These are phyloP conservation scores for Cladophialophora immunda DNA, from an alignment of 2,329 filamentous ascomycete species.

Conservation along the genomic window DNA sequence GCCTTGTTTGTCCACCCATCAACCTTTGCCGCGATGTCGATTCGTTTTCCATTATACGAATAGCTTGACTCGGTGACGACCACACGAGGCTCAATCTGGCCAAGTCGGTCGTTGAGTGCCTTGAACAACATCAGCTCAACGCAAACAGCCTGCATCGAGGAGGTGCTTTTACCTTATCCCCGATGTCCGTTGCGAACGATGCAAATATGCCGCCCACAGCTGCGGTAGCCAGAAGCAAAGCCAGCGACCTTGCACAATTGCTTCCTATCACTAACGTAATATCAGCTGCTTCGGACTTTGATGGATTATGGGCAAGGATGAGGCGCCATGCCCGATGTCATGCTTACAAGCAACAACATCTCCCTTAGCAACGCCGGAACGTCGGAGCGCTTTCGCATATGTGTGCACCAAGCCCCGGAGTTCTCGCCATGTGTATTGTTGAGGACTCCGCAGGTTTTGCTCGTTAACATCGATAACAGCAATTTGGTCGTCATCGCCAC, in stretches of 20 bases:
- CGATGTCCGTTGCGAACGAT: slow-evolving; percentile 23
- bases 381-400: slow-evolving; percentile 48
- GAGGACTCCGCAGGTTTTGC: slow-evolving; percentile 39
- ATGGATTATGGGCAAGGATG: background rate
- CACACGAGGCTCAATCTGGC: slow-evolving; percentile 5
- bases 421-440: slow-evolving; percentile 50
- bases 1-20: background rate
- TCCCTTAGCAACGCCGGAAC: slow-evolving; percentile 48
- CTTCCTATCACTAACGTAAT: slow-evolving; percentile 9
- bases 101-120: slow-evolving; percentile 11
- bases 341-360: slow-evolving; percentile 44
- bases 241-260: slow-evolving; percentile 6
- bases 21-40: background rate
- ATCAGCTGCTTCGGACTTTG: background rate
- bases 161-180: slow-evolving; percentile 6
- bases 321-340: background rate
- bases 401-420: slow-evolving; percentile 49
- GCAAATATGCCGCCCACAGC: slow-evolving; percentile 18
- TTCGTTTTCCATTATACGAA: slow-evolving; percentile 14
- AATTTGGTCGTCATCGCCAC: background rate
- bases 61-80: slow-evolving; percentile 12
- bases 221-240: slow-evolving; percentile 16
- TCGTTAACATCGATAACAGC: slow-evolving; percentile 39
- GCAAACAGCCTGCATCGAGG: background rate
- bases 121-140: background rate